These are phyloP conservation scores for Fraxinus xanthoxyloides DNA, from an alignment of 305 asterid species.

Conservation along the genomic window DNA sequence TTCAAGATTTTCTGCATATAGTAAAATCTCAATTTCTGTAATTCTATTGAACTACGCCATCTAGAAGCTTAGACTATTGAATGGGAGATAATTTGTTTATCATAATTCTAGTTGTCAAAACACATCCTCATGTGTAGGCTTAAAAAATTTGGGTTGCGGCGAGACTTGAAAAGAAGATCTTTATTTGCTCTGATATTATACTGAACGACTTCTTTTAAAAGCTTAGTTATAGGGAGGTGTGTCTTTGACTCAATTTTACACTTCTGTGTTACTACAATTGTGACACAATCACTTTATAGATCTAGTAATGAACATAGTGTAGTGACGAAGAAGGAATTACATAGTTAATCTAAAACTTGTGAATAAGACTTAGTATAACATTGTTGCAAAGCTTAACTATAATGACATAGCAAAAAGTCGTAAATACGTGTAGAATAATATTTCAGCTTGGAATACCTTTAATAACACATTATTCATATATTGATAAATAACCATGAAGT, in stretches of 20 bases:
- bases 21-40: background rate
- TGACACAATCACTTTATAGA: background rate
- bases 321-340: background rate
- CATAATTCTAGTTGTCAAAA: background rate
- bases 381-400: too few relatives aligned
- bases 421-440: too few relatives aligned
- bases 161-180: background rate
- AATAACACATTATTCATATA: background rate
- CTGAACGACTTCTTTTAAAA: background rate
- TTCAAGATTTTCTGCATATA: background rate
- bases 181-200: background rate
- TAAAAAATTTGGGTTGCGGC: background rate
- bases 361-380: too few relatives aligned
- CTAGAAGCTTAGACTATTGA: background rate
- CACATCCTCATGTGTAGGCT: background rate
- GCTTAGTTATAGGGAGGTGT: background rate
- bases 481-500: background rate
- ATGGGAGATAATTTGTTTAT: background rate
- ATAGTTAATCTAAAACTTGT: background rate
- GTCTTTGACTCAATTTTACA: background rate
- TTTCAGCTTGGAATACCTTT: too few relatives aligned
- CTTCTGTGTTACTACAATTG: background rate
- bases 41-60: background rate
- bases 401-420: too few relatives aligned
- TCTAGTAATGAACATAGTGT: background rate